Base-by-base conservation (phyloP, 2,329 filamentous ascomycete species). In the Trichoderma lentiforme region DNA sequence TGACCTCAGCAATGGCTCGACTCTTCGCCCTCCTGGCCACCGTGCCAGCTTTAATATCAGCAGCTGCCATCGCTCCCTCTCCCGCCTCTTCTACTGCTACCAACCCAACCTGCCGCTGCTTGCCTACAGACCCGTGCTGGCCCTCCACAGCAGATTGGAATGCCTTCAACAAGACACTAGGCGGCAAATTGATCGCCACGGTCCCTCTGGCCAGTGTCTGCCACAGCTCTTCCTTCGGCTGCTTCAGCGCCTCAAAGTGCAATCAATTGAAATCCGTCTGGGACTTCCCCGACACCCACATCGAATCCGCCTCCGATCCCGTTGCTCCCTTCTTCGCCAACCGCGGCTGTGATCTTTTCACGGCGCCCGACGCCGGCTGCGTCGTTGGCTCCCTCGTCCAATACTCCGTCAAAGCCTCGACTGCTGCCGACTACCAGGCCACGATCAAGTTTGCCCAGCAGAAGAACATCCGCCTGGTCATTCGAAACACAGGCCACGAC, bases 41-140 rank as follows among this genome's bases (percentile, higher is more conserved):
- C 43, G 43, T 24, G 43, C 43, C 43, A 24, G 43, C 43, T 12
- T 51, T 51, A 21, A 21, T 51, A 51, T 51, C 43, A 21, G 43
- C 43, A 0, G n/a, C 43, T 21, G 43, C 43, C 43, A 51, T 51
- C 15, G 15, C 15, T 8, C 36, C 36, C 14, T 3, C 36, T 39
- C 36, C 36, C 36, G 14, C 34, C 15, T 14, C 34, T 36, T 36
- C 34, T 36, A 6, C 34, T 36, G 34, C 34, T 36, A 3, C 36
- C n/a, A 51, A 51, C 2, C 12, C 43, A 51, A 15, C 26, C 18
- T 78, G 6, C 39, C 60, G 56, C 4, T 85, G 82, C 77, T 81
- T 85, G 47, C 87, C 88, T 0, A 84, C 83, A 21, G 86, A 90
- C 70, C n/a, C 73, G 1, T 84, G 82, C 76, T 91, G 89, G 88